phyloP scores from a whole-genome alignment of 345 rosid genomes.

The Dovyalis caffra region DNA sequence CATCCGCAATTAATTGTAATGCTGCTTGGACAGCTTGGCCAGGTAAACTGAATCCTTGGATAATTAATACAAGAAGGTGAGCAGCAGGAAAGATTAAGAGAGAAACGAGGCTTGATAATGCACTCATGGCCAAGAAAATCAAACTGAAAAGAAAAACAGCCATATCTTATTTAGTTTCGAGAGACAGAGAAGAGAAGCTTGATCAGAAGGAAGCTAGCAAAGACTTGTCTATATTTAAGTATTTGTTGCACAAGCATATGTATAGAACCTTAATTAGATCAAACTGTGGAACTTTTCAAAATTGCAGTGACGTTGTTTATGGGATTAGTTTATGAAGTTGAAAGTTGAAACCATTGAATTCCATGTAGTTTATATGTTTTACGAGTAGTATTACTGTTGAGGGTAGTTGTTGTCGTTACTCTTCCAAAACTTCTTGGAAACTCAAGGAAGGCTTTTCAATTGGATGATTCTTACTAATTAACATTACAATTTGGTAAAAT shows the following conservation, averaged over 20 bases:
- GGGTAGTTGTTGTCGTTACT: conserved; percentile 27
- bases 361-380: background rate
- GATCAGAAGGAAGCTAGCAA: conserved; percentile 2
- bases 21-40: conserved; percentile 32
- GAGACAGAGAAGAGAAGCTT: conserved; percentile 4
- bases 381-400: background rate
- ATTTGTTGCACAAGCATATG: background rate
- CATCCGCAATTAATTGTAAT: conserved; percentile 29
- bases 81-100: conserved; percentile 33
- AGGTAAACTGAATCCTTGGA: conserved; percentile 34
- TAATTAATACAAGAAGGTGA: conserved; percentile 22
- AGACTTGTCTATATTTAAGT: background rate
- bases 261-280: background rate
- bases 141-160: conserved; percentile 22
- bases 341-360: conserved; percentile 18
- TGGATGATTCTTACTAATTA: conserved; percentile 10
- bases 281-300: background rate
- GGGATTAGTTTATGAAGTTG: conserved; percentile 1
- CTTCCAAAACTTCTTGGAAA: conserved; percentile 16
- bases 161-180: conserved; percentile 13
- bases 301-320: background rate
- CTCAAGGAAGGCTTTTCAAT: background rate
- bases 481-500: too few species aligned
- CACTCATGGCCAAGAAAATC: conserved; percentile 23
- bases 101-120: conserved; percentile 21